phyloP scores from a whole-genome alignment of 176 grass and related monocot genomes.

The Hordeum vulgare region MorexV3_pseudomolecules_assembly NC_058518.1:495353513-495354012 shows the following conservation, averaged over 20 bases:
- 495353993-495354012: slow-evolving; percentile 8
- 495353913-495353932: background rate
- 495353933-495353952: background rate
- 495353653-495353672: background rate
- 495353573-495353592: background rate
- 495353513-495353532: slow-evolving; percentile 11
- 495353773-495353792: slow-evolving; percentile 1
- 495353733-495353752: background rate
- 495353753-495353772: background rate
- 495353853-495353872: no score
- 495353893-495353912: background rate
- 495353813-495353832: no score
- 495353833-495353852: no score
- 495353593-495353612: no score
- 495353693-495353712: slow-evolving; percentile 36
- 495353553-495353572: slow-evolving; percentile 18
- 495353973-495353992: background rate
- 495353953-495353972: background rate
- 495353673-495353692: slow-evolving; percentile 15
- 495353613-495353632: no score
- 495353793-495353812: background rate
- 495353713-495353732: background rate
- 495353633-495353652: background rate
- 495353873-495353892: background rate
- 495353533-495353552: background rate